phyloP scores from a whole-genome alignment of 2,329 filamentous ascomycete genomes.

The Mariannaea sp. region DNA sequence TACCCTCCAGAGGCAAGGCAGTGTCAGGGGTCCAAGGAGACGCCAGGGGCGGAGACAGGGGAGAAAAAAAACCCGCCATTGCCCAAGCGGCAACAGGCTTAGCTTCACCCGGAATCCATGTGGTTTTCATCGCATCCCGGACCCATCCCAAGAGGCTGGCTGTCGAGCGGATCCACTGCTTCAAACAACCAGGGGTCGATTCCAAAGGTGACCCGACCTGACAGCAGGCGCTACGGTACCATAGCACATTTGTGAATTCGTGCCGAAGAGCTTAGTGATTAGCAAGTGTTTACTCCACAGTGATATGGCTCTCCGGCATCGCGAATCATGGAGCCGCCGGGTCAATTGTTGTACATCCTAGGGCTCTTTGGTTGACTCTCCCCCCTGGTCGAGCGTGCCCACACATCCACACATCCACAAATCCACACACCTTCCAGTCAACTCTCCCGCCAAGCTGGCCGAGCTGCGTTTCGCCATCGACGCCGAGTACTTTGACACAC shows the following conservation, averaged over 20 bases:
- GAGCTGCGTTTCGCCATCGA: constrained; percentile 8
- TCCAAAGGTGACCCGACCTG: neutral
- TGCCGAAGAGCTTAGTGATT: too few species aligned
- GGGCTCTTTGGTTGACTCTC: constrained; percentile 4
- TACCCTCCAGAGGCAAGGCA: neutral
- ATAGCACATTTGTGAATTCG: too few species aligned
- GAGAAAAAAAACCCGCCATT: neutral
- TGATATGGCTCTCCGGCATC: constrained; percentile 20
- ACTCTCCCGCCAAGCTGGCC: neutral
- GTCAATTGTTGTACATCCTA: constrained; percentile 7
- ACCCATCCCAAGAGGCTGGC: constrained; percentile 26
- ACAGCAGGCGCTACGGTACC: neutral
- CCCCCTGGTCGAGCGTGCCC: too few species aligned
- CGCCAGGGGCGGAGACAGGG: constrained; percentile 9
- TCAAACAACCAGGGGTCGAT: too few species aligned
- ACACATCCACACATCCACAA: too few species aligned
- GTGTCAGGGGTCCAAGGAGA: constrained; percentile 2
- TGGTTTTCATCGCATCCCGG: constrained; percentile 21
- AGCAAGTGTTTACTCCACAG: too few species aligned
- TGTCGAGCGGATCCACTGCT: constrained; percentile 28
- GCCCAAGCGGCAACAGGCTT: constrained; percentile 19
- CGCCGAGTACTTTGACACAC: constrained; percentile 10
- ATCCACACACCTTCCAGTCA: neutral
- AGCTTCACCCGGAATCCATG: constrained; percentile 12
- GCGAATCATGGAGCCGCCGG: constrained; percentile 32